These are phyloP conservation scores for Tulasnella sp. DNA, from an alignment of 768 basidiomycete species.

Conservation along the genomic window DNA sequence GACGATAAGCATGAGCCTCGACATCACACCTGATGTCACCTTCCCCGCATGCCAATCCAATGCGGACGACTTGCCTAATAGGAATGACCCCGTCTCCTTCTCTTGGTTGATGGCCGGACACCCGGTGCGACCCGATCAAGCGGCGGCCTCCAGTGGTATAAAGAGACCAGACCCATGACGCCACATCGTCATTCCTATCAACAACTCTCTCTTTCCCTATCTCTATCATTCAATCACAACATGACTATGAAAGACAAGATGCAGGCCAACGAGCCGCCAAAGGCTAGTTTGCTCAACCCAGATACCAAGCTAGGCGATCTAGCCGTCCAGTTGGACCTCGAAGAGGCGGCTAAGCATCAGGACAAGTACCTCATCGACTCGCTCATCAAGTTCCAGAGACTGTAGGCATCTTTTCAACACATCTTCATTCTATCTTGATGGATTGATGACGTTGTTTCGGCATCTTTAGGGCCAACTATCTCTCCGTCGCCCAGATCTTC, in stretches of 20 bases:
- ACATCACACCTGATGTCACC: too few relatives aligned
- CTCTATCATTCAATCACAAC: neutral
- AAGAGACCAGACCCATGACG: too few relatives aligned
- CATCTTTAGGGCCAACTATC: slow-evolving; percentile 17
- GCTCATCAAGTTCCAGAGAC: slow-evolving; percentile 27
- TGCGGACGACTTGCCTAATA: too few relatives aligned
- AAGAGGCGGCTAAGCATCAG: neutral
- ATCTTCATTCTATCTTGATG: slow-evolving; percentile 26
- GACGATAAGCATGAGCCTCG: too few relatives aligned
- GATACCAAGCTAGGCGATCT: slow-evolving; percentile 3
- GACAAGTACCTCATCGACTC: slow-evolving; percentile 25
- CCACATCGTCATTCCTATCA: too few relatives aligned
- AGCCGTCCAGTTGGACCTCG: slow-evolving; percentile 11
- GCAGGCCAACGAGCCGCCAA: slow-evolving; percentile 5
- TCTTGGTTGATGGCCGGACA: too few relatives aligned
- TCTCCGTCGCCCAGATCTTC: slow-evolving; percentile 67
- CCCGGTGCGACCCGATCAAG: too few relatives aligned
- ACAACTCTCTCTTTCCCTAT: too few relatives aligned
- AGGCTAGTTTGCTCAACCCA: slow-evolving; percentile 4
- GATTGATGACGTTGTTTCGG: neutral
- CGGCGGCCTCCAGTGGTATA: too few relatives aligned
- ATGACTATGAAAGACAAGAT: neutral
- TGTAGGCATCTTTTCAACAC: slow-evolving; percentile 10
- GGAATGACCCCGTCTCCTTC: too few relatives aligned
- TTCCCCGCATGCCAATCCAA: too few relatives aligned